phyloP scores from a whole-genome alignment of 75 land plant genomes.

The Pinus taeda region DNA sequence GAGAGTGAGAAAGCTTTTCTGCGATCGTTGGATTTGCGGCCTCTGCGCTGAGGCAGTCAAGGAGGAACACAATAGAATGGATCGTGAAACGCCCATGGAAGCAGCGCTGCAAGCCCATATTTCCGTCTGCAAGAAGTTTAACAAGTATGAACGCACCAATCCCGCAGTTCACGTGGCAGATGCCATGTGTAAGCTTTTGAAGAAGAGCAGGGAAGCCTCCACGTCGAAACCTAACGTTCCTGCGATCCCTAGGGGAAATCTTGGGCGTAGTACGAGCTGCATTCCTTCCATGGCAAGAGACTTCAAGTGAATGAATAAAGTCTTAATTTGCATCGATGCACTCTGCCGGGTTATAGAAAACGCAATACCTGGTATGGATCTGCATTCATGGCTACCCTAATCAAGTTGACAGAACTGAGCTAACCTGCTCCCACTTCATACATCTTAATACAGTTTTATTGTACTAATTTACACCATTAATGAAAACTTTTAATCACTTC shows the following conservation, averaged over 20 bases:
- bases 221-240: background rate
- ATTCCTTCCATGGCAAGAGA: constrained; percentile 52
- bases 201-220: constrained; percentile 18
- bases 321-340: no score
- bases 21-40: constrained; percentile 78
- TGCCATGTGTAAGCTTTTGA: constrained; percentile 41
- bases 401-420: no score
- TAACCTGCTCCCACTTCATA: no score
- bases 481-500: no score
- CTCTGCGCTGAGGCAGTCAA: constrained; percentile 83
- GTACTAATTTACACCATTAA: no score
- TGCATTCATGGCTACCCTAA: no score
- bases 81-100: constrained; percentile 16
- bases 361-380: no score
- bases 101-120: constrained; percentile 54
- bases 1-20: constrained; percentile 26
- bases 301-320: no score
- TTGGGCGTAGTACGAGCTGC: constrained; percentile 57
- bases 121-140: constrained; percentile 52
- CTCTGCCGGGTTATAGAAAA: no score
- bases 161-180: constrained; percentile 53
- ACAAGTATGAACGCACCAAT: constrained; percentile 38
- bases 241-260: background rate
- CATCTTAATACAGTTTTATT: no score
- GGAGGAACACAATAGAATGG: constrained; percentile 31